Conservation (phyloP, 805 yeast species). For the Naumovozyma baii region DNA sequence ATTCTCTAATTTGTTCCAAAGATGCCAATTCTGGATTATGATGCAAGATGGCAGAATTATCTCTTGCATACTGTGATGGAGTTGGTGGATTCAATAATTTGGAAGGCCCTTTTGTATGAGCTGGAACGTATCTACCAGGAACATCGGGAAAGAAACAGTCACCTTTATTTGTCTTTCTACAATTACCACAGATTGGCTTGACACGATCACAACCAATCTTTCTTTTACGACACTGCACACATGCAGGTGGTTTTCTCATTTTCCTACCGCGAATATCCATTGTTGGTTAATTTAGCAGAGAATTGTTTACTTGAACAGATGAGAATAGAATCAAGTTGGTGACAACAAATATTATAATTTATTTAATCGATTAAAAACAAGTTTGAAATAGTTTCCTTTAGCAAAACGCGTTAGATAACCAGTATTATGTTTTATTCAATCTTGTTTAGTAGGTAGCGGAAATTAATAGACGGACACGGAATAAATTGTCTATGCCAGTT, state of each 20-base stretch:
- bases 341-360: too few species aligned
- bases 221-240: slow-evolving; percentile 34
- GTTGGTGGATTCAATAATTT: background rate
- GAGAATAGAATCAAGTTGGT: too few species aligned
- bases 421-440: background rate
- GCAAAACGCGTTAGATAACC: too few species aligned
- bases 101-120: slow-evolving; percentile 1
- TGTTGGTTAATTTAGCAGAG: background rate
- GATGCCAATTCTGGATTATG: slow-evolving; percentile 4
- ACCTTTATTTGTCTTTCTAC: slow-evolving; percentile 17
- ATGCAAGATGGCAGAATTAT: background rate
- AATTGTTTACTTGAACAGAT: background rate
- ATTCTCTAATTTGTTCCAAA: slow-evolving; percentile 13
- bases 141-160: slow-evolving; percentile 21
- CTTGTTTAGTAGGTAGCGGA: background rate
- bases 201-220: slow-evolving; percentile 44
- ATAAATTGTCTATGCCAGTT: too few species aligned
- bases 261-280: slow-evolving; percentile 13
- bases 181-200: slow-evolving; percentile 39
- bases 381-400: too few species aligned
- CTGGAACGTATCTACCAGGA: slow-evolving; percentile 7
- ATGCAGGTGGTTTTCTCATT: slow-evolving; percentile 27
- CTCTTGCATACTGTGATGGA: background rate
- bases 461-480: background rate
- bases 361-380: too few species aligned